Percentiles rank a stretch among this genome's conserved stretches.
These are phyloP conservation scores for Sechiopsis laciniata DNA, from an alignment of 306 rosid genomes.

Conservation along the genomic window DNA sequence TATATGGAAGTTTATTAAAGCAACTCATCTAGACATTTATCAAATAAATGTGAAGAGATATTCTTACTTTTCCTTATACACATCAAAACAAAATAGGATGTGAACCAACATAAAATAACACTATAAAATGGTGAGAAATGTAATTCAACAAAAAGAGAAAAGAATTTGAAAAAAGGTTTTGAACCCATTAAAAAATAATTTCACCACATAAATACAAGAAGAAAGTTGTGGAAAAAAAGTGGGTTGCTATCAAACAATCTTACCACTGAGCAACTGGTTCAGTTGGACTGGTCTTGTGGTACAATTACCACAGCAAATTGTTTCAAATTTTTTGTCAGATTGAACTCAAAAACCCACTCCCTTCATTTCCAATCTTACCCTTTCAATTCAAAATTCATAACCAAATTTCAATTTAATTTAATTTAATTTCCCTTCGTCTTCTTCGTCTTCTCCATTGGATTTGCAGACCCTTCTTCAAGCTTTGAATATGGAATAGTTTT, in stretches of 20 bases:
- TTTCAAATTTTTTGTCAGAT: slow-evolving; percentile 9
- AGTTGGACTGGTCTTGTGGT: slow-evolving; percentile 19
- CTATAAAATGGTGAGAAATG: too few species aligned
- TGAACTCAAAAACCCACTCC: too few species aligned
- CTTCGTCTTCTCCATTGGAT: background rate
- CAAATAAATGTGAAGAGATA: too few species aligned
- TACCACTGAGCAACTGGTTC: background rate
- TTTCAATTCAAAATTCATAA: background rate
- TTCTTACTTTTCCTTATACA: too few species aligned
- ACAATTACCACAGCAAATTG: slow-evolving; percentile 18
- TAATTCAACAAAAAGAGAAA: too few species aligned
- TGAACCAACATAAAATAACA: too few species aligned
- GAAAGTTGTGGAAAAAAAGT: background rate
- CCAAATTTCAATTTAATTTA: background rate
- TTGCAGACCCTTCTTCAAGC: background rate
- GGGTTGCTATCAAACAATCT: slow-evolving; percentile 12
- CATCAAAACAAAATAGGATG: too few species aligned
- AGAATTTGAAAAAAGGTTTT: too few species aligned
- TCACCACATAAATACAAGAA: background rate
- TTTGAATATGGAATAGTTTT: background rate
- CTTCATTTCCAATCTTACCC: too few species aligned
- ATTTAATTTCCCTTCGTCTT: background rate
- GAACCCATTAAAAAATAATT: too few species aligned
- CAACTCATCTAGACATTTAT: too few species aligned
- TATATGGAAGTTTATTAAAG: too few species aligned